Evolutionary conservation across 208 protist species (phyloP).

Genomic region (Trypanosoma rangeli): DNA sequence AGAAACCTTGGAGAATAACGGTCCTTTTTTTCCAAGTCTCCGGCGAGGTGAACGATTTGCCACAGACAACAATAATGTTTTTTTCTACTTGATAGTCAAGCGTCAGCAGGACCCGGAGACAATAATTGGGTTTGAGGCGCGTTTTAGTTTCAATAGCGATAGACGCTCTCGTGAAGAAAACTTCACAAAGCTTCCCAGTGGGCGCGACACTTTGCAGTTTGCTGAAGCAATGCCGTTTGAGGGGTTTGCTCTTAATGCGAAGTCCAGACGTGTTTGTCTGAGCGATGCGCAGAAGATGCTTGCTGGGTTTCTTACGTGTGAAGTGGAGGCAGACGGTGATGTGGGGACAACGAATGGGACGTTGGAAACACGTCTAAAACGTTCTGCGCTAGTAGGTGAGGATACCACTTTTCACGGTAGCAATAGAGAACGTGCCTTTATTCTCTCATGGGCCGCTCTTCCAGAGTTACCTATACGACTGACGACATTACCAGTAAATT

Average conservation of each 20-base stretch:
- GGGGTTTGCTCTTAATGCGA: neutral
- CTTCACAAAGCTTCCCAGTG: too few relatives aligned
- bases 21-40: neutral
- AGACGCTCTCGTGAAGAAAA: neutral
- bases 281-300: neutral
- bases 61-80: conserved; percentile 29
- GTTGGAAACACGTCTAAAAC: neutral
- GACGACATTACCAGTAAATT: conserved; percentile 35
- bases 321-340: conserved; percentile 4
- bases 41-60: conserved; percentile 22
- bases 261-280: neutral
- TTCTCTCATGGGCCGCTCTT: conserved; percentile 34
- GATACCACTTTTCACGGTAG: neutral
- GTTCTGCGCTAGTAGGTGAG: neutral
- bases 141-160: neutral
- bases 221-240: conserved; percentile 3
- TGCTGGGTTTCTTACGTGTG: conserved; percentile 10
- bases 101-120: neutral
- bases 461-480: conserved; percentile 60
- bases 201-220: neutral
- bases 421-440: conserved; percentile 4
- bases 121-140: conserved; percentile 18
- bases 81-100: conserved; percentile 23
- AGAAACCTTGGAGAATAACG: neutral
- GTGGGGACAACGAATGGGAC: neutral